A percentile compares a stretch with the other conserved stretches of the same genome.
phyloP scores from a whole-genome alignment of 352 stramenopile genomes.

The Phytophthora colocasiae region DNA sequence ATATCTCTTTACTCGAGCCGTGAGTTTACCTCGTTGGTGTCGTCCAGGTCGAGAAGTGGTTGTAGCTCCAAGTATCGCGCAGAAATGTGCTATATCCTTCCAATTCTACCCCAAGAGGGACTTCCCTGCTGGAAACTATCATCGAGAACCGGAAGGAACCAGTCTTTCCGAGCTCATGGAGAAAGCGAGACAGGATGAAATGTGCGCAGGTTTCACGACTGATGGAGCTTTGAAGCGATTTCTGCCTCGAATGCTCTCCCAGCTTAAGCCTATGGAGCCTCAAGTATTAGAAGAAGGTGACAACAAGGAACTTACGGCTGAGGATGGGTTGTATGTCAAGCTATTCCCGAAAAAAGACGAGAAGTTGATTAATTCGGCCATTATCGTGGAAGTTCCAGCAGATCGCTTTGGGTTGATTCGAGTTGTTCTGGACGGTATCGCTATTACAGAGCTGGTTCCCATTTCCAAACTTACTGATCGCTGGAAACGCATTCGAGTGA shows the following conservation, averaged over 20 bases:
- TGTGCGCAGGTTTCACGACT: conserved; percentile 73
- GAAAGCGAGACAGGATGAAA: conserved; percentile 69
- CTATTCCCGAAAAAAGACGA: conserved; percentile 57
- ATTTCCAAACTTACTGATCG: conserved; percentile 67
- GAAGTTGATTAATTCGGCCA: conserved; percentile 55
- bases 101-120: conserved; percentile 82
- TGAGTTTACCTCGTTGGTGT: conserved; percentile 68
- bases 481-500: conserved; percentile 68
- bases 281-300: conserved; percentile 3
- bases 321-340: conserved; percentile 72
- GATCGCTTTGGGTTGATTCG: conserved; percentile 71
- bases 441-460: conserved; percentile 53
- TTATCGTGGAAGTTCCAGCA: conserved; percentile 55
- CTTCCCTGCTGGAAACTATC: conserved; percentile 75
- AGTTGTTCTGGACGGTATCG: conserved; percentile 68
- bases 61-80: conserved; percentile 64
- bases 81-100: conserved; percentile 71
- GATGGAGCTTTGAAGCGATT: conserved; percentile 82
- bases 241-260: conserved; percentile 74
- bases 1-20: conserved; percentile 72
- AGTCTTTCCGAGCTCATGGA: conserved; percentile 61
- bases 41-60: conserved; percentile 69
- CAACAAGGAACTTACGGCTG: conserved; percentile 24
- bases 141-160: conserved; percentile 40
- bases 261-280: conserved; percentile 61